Base-by-base conservation (phyloP, 371 early-diverging fungal species). In the Catenaria anguillulae region DNA sequence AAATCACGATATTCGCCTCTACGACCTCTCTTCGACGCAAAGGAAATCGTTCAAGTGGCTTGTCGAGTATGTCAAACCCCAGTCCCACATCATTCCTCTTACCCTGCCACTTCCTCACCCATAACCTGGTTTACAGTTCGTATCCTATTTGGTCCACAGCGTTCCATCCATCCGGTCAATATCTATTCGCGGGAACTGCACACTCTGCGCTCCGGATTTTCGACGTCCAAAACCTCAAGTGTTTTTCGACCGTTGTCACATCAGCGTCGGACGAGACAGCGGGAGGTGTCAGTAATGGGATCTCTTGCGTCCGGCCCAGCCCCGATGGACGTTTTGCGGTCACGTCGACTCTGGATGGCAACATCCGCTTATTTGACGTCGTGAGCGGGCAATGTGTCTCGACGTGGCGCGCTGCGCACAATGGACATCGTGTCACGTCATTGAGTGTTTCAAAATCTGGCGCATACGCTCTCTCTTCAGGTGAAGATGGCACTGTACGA, bases 281-380 rank as follows among this genome's bases (percentile, higher is more conserved):
- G 19, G 83, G 74, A 1, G 75, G 82, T 0, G 46, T n/a, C 46
- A 24, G 46, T 0, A 23, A 23, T 10, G 56, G 29, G 0, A 85
- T 93, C 63, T 83, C 81, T 24, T 75, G 84, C 71, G 85, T 88
- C 29, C 76, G 88, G 56, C 92, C 84, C 64, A 77, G 87, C 0
- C 69, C 78, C 10, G 76, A 80, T 3, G 95, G 91, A 17, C 70
- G 76, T 23, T 67, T 85, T 31, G 84, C 90, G 64, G 87, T 82
- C 19, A 82, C 86, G 23, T 77, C 84, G 0, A 85, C 88, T 2
- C 70, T 78, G 54, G 94, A 93, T 75, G 94, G 95, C 0, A 74
- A 82, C n/a, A 81, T 93, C 56, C 85, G 86, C 65, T 68, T 93
- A 29, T 92, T 89, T 86, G 93, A 93, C 67, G 84, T 83, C 21